phyloP scores from a whole-genome alignment of 768 basidiomycete genomes.

The Naematelia encephala region DNA sequence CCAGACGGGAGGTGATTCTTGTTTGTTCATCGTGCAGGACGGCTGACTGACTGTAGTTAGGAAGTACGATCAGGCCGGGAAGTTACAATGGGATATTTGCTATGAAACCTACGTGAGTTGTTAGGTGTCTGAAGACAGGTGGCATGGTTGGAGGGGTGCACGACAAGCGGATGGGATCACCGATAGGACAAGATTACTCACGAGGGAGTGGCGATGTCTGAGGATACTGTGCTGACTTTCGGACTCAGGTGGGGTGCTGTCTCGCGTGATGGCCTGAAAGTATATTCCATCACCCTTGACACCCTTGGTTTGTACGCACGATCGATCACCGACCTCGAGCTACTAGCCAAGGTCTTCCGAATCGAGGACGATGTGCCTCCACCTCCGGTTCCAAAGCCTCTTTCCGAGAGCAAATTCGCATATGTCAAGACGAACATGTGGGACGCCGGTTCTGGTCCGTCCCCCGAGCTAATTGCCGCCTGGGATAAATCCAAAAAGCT shows the following conservation, averaged over 20 bases:
- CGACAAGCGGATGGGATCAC: too few relatives aligned
- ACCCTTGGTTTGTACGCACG: constrained; percentile 48
- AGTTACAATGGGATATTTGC: constrained; percentile 48
- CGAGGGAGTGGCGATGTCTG: too few relatives aligned
- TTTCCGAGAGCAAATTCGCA: constrained; percentile 34
- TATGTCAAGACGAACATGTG: constrained; percentile 34
- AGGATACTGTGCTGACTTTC: neutral
- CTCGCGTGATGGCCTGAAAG: constrained; percentile 45
- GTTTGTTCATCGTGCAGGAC: neutral
- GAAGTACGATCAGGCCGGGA: constrained; percentile 44
- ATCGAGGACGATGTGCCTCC: constrained; percentile 31
- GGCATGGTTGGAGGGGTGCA: too few relatives aligned
- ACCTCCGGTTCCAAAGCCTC: constrained; percentile 21
- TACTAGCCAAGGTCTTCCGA: constrained; percentile 33
- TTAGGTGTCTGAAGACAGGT: too few relatives aligned
- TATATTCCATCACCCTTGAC: constrained; percentile 36
- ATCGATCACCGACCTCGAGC: constrained; percentile 42
- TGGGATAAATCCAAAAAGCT: constrained; percentile 31
- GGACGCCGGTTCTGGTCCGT: constrained; percentile 17
- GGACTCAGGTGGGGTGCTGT: constrained; percentile 36
- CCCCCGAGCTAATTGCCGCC: constrained; percentile 15
- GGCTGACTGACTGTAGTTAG: constrained; percentile 25
- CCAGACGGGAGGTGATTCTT: constrained; percentile 17
- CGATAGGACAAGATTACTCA: too few relatives aligned
- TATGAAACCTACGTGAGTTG: constrained; percentile 45